Evolutionary conservation across 305 asterid genomes (phyloP).

Genomic region (Fraxinus angustifolia): DNA sequence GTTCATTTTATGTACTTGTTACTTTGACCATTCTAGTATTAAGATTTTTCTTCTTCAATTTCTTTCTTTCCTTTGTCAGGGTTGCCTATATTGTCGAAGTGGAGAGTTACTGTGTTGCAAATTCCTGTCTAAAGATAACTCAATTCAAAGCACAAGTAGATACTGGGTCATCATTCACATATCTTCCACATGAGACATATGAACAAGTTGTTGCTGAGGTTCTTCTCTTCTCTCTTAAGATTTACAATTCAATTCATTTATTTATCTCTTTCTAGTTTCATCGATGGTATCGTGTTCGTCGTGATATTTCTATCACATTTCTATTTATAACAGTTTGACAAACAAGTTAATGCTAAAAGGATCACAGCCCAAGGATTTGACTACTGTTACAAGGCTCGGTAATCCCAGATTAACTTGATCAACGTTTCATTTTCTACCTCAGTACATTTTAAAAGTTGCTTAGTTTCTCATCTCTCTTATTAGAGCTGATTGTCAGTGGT

Average conservation of each 20-base stretch:
- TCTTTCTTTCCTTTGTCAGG: conserved; percentile 28
- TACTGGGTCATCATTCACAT: conserved; percentile 78
- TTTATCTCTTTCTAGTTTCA: not conserved
- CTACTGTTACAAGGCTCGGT: conserved; percentile 69
- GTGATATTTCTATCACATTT: conserved; percentile 5
- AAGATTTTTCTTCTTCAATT: conserved; percentile 7
- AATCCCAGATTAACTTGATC: conserved; percentile 17
- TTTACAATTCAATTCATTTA: not conserved
- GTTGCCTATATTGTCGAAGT: conserved; percentile 51
- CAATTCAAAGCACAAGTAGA: conserved; percentile 62
- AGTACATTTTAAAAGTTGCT: not conserved
- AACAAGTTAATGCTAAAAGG: conserved; percentile 45
- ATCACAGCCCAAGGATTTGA: conserved; percentile 41
- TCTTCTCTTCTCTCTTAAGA: conserved; percentile 20
- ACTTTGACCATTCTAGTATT: not conserved
- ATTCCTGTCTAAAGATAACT: conserved; percentile 46
- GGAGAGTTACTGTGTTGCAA: conserved; percentile 54
- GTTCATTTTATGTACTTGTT: not conserved
- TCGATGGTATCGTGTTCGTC: not conserved
- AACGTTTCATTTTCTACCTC: not conserved
- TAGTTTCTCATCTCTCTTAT: conserved; percentile 6
- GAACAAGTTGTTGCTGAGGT: conserved; percentile 59
- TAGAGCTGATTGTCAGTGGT: conserved; percentile 23
- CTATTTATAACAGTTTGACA: conserved; percentile 47
- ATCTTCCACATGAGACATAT: conserved; percentile 49